A percentile compares a stretch with the other conserved stretches of the same genome.
Conservation (phyloP, 345 rosid genomes). For the Aquilaria malaccensis region DNA sequence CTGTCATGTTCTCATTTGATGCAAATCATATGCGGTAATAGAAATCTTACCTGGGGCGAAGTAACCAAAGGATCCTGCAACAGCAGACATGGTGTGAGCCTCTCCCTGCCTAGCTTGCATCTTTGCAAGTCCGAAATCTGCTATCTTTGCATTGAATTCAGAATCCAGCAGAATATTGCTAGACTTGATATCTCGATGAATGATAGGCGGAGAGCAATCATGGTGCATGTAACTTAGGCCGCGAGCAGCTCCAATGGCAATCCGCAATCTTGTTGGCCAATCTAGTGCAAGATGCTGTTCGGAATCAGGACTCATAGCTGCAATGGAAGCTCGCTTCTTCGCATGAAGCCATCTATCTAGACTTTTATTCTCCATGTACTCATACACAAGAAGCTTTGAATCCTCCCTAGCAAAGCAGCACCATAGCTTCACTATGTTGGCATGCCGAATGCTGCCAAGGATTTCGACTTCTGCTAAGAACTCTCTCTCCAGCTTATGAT, state of each 20-base stretch:
- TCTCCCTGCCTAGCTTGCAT: conserved; percentile 52
- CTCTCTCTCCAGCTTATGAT: conserved; percentile 60
- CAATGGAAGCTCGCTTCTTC: conserved; percentile 27
- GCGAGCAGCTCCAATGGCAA: conserved; percentile 80
- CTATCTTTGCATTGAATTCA: conserved; percentile 64
- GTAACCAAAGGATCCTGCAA: conserved; percentile 90
- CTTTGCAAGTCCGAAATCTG: conserved; percentile 94
- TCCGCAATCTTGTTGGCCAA: conserved; percentile 70
- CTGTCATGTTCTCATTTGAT: not conserved
- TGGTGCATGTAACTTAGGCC: conserved; percentile 94
- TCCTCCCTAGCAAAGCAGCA: conserved; percentile 83
- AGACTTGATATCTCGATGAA: conserved; percentile 86
- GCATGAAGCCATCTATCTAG: conserved; percentile 83
- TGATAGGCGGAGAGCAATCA: conserved; percentile 59
- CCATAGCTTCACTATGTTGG: conserved; percentile 73
- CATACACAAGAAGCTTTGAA: conserved; percentile 88
- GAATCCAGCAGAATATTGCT: conserved; percentile 83
- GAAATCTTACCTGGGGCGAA: conserved; percentile 72
- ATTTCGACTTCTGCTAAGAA: conserved; percentile 75
- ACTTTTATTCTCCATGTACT: conserved; percentile 83
- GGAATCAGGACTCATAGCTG: conserved; percentile 17
- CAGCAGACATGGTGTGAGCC: conserved; percentile 67
- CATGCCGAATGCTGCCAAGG: conserved; percentile 66
- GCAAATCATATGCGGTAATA: not conserved
- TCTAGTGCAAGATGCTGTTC: conserved; percentile 22